A percentile compares a stretch with the other conserved stretches of the same genome.
Evolutionary conservation across 345 rosid species (phyloP).

Genomic region (Citrus unshiu): DNA sequence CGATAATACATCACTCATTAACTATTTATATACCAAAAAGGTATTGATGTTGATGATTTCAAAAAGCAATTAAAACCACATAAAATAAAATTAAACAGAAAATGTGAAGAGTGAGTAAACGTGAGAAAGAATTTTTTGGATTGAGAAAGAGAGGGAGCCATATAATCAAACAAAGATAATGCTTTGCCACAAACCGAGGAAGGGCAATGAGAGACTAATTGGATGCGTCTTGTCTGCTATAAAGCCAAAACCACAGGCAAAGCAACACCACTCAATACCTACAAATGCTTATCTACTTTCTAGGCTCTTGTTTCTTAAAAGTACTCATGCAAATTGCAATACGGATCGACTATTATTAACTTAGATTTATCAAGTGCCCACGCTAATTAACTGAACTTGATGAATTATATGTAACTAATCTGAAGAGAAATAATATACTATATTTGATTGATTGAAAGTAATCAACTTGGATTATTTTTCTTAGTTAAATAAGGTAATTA

Average conservation of each 20-base stretch:
- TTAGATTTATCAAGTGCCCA: too few relatives aligned
- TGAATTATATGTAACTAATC: too few relatives aligned
- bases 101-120: neutral
- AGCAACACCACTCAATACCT: constrained; percentile 24
- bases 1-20: neutral
- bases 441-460: too few relatives aligned
- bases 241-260: constrained; percentile 11
- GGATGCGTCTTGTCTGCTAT: constrained; percentile 30
- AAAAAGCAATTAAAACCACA: neutral
- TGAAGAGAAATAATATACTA: too few relatives aligned
- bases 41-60: constrained; percentile 21
- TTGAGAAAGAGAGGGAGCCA: neutral
- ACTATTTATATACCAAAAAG: constrained; percentile 16
- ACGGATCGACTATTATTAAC: too few relatives aligned
- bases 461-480: too few relatives aligned
- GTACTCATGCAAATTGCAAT: too few relatives aligned
- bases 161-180: neutral
- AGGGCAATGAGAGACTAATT: constrained; percentile 3
- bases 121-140: neutral
- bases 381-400: too few relatives aligned
- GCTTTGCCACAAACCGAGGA: constrained; percentile 26
- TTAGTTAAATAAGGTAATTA: too few relatives aligned
- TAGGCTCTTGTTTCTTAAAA: neutral
- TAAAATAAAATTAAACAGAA: neutral
- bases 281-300: constrained; percentile 14